Evolutionary conservation across 331 rosid species (phyloP).

Genomic region (Arachis monticola): DNA sequence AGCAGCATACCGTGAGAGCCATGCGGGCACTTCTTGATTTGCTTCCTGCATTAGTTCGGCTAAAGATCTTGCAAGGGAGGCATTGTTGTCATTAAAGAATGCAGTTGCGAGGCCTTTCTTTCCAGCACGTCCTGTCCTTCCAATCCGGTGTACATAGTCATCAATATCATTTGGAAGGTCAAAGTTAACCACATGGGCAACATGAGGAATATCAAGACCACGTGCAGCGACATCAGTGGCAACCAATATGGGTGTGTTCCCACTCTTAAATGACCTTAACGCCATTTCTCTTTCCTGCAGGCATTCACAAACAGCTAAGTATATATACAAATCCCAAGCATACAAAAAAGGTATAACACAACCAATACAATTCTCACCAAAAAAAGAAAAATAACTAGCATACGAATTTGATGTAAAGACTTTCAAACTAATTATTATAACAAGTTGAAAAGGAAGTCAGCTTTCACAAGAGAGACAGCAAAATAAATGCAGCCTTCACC

Average conservation of each 20-base stretch:
- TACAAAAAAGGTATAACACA: background rate
- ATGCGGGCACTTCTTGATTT: slow-evolving; percentile 90
- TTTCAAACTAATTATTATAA: background rate
- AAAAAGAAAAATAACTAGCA: background rate
- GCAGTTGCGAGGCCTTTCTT: slow-evolving; percentile 94
- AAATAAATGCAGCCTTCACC: slow-evolving; percentile 23
- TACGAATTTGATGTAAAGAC: background rate
- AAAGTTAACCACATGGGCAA: slow-evolving; percentile 91
- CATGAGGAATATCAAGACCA: slow-evolving; percentile 95
- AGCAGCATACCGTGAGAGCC: slow-evolving; percentile 81
- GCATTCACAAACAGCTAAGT: slow-evolving; percentile 22
- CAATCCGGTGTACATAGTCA: slow-evolving; percentile 95
- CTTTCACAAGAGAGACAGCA: slow-evolving; percentile 3
- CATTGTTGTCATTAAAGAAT: slow-evolving; percentile 82
- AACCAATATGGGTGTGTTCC: slow-evolving; percentile 88
- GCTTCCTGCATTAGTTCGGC: slow-evolving; percentile 93
- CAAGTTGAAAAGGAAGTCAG: background rate
- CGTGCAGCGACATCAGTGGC: slow-evolving; percentile 99
- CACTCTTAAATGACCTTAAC: slow-evolving; percentile 84
- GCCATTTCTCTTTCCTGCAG: slow-evolving; percentile 94
- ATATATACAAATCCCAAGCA: background rate
- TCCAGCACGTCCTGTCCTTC: slow-evolving; percentile 96
- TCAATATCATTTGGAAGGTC: slow-evolving; percentile 97
- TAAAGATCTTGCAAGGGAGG: slow-evolving; percentile 74
- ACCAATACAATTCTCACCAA: background rate